Base-by-base conservation (phyloP, 2,329 filamentous ascomycete species). In the Aspergillus candidus region DNA sequence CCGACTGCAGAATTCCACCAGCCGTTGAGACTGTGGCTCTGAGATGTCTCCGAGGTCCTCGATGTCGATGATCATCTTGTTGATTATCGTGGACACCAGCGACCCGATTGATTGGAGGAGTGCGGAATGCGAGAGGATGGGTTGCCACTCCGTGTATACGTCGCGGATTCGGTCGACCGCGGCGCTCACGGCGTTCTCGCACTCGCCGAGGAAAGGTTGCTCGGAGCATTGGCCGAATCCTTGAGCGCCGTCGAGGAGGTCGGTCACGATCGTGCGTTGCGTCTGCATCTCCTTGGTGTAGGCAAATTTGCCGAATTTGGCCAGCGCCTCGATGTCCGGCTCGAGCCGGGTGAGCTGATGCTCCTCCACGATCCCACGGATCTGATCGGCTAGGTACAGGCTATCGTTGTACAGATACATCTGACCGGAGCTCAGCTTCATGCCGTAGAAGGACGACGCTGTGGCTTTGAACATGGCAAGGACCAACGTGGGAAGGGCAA, bases 351-450 rank as follows among this genome's bases (percentile, higher is more conserved):
- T 59, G n/a, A 71, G 56, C 22, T 69, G 61, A 49, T 74, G 68
- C 30, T 72, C 62, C n/a, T 67, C 61, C 11, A 73, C 62, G 44
- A 81, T 67, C 8, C 63, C 54, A 12, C 72, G 71, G 11, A 83
- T 65, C 44, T 72, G 71, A 48, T 77, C 74, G 3, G 77, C 73
- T 4, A 84, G 69, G 44, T 78, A 77, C 35, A 74, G 67, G 48
- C 77, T 75, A 60, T 84, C 80, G 54, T 84, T 84, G 66, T 83
- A 84, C 36, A 82, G 72, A 41, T 80, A 74, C 73, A 84, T 82
- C 53, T 80, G 77, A 6, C 77, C 78, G 3, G 74, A 71, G 13
- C 67, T 62, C 11, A 69, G 56, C 38, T 68, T 69, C 18, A 67
- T 54, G 2, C 65, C 59, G 51, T 75, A 75, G 48, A 71, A 70